Evolutionary conservation across 768 basidiomycete species (phyloP).

Genomic region (Hericium erinaceus): DNA sequence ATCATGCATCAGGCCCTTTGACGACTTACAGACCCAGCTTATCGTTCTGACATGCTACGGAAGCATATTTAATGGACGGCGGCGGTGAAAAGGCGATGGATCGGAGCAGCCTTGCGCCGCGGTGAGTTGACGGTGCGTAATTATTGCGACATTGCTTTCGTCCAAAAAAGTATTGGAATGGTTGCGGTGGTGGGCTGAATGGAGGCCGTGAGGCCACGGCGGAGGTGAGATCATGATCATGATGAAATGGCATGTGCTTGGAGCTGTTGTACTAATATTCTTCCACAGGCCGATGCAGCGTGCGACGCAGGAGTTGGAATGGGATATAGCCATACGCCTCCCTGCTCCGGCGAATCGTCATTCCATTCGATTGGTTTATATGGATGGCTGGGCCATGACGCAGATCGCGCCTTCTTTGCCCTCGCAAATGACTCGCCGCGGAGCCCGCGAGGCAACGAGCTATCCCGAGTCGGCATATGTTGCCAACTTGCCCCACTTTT

Average conservation of each 20-base stretch:
- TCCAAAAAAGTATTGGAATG: background rate
- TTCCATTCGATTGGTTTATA: too few relatives aligned
- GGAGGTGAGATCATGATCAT: background rate
- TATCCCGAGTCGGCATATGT: background rate
- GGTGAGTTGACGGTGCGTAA: background rate
- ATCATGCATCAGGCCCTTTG: background rate
- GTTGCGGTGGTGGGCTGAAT: background rate
- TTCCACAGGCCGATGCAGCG: background rate
- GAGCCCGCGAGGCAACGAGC: background rate
- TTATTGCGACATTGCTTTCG: background rate
- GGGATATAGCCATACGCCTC: background rate
- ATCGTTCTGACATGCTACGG: background rate
- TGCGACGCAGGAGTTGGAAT: background rate
- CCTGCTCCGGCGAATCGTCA: background rate
- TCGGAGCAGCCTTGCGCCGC: background rate
- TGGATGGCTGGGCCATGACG: background rate
- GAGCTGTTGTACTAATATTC: too few relatives aligned
- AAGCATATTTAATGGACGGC: background rate
- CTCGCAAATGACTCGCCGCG: background rate
- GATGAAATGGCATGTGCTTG: background rate
- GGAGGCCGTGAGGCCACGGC: background rate
- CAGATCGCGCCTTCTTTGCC: background rate
- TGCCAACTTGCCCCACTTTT: background rate
- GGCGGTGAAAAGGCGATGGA: background rate
- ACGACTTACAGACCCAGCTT: background rate